These are phyloP conservation scores for Candida dubliniensis DNA, from an alignment of 1,139 yeast genomes.

Conservation along the genomic window DNA sequence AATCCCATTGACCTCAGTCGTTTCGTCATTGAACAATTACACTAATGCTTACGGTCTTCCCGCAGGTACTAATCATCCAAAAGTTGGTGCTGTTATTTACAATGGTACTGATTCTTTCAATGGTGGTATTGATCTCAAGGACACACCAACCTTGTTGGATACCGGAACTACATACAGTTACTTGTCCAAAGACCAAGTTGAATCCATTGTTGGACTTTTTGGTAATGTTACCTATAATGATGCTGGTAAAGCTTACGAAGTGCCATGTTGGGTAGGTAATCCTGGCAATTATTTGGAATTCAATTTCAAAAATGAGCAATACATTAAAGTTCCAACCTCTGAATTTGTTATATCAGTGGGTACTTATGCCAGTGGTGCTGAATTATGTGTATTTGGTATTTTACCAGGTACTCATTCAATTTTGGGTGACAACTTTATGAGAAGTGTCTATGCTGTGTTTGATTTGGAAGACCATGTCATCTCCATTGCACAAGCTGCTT, in stretches of 20 bases:
- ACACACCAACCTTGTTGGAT: conserved; percentile 31
- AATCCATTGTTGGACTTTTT: conserved; percentile 17
- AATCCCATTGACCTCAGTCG: conserved; percentile 18
- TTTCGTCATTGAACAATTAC: conserved; percentile 13
- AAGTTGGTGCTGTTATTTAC: conserved; percentile 11
- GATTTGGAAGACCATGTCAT: conserved; percentile 39
- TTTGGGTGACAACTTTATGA: conserved; percentile 40
- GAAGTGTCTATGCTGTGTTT: conserved; percentile 38
- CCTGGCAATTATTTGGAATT: conserved; percentile 25
- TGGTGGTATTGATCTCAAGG: conserved; percentile 9
- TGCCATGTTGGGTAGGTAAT: conserved; percentile 30
- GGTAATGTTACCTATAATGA: conserved; percentile 18
- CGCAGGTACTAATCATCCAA: conserved; percentile 14
- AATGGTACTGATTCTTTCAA: conserved; percentile 16
- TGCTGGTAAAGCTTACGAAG: conserved; percentile 23
- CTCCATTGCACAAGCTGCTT: conserved; percentile 38
- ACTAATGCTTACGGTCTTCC: conserved; percentile 7
- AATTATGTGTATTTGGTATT: conserved; percentile 17
- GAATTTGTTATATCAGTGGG: conserved; percentile 21
- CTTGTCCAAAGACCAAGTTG: conserved; percentile 23
- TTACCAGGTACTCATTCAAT: conserved; percentile 17
- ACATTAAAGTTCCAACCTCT: conserved; percentile 26
- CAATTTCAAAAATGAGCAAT: conserved; percentile 25
- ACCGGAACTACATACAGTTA: conserved; percentile 42
- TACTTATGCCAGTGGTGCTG: conserved; percentile 7